Conservation (phyloP, 495 filamentous ascomycete species). For the Pyronema omphalodes region DNA sequence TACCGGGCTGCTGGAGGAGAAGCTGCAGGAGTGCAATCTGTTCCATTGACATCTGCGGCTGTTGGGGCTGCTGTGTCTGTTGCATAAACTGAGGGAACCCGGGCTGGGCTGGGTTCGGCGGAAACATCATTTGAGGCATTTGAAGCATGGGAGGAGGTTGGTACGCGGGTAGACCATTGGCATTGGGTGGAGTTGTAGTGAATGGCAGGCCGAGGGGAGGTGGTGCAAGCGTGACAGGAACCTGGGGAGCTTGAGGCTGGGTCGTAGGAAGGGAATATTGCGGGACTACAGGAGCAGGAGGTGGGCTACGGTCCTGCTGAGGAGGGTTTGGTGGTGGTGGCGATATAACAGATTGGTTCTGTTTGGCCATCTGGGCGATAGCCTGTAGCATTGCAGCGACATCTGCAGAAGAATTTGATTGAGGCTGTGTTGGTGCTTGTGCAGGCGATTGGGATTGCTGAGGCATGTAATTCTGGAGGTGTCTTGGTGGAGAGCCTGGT, state of each 20-base stretch:
- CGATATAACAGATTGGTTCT: constrained; percentile 47
- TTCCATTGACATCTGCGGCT: constrained; percentile 27
- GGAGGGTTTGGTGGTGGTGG: constrained; percentile 30
- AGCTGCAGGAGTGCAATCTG: constrained; percentile 45
- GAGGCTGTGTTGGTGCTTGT: constrained; percentile 26
- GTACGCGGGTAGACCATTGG: constrained; percentile 16
- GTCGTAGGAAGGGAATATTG: constrained; percentile 19
- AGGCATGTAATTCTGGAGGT: constrained; percentile 28
- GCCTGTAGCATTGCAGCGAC: constrained; percentile 55
- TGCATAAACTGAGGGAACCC: neutral
- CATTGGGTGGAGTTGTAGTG: constrained; percentile 26
- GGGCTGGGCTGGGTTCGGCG: constrained; percentile 1
- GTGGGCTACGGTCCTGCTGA: constrained; percentile 34
- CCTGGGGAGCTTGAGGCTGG: constrained; percentile 14
- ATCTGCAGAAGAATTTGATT: constrained; percentile 23
- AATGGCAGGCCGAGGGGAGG: constrained; percentile 7
- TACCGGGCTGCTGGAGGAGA: constrained; percentile 27
- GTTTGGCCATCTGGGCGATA: constrained; percentile 68
- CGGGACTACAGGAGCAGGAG: constrained; percentile 14
- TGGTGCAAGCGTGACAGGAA: constrained; percentile 1
- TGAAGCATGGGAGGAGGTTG: constrained; percentile 15
- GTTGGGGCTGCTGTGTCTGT: constrained; percentile 24
- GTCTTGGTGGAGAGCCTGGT: constrained; percentile 53
- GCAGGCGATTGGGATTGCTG: constrained; percentile 6
- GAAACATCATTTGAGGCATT: constrained; percentile 7